Evolutionary conservation across 768 basidiomycete genomes (phyloP).

Genomic region (Pisolithus tinctorius): DNA sequence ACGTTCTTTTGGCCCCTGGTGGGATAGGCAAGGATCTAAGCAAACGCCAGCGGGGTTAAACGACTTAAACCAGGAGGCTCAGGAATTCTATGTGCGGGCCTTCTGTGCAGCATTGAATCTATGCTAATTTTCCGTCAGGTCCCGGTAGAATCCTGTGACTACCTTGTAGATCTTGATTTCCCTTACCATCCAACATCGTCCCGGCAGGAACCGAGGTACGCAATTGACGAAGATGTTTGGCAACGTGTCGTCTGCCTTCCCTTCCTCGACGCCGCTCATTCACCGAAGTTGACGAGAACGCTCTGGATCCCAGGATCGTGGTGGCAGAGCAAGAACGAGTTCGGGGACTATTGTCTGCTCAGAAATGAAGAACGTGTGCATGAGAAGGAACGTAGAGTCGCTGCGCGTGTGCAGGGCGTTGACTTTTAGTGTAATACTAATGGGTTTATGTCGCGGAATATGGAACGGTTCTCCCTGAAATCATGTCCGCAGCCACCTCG

Average conservation of each 20-base stretch:
- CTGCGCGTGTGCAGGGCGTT: constrained; percentile 3
- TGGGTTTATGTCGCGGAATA: background rate
- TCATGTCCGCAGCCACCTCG: too few species aligned
- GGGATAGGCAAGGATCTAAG: constrained; percentile 50
- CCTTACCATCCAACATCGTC: constrained; percentile 56
- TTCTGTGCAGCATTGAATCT: background rate
- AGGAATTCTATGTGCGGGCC: constrained; percentile 65
- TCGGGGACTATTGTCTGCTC: constrained; percentile 88
- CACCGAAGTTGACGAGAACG: constrained; percentile 62
- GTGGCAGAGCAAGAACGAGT: constrained; percentile 68
- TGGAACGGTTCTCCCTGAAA: too few species aligned
- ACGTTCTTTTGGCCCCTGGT: constrained; percentile 27
- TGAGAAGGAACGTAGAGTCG: constrained; percentile 19
- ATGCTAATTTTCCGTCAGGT: constrained; percentile 40
- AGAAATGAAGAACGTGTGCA: constrained; percentile 42
- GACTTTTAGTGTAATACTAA: background rate
- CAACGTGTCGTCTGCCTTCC: constrained; percentile 73
- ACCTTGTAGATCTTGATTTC: constrained; percentile 87
- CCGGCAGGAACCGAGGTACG: constrained; percentile 73
- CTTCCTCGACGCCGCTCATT: constrained; percentile 79
- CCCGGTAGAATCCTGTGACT: constrained; percentile 69
- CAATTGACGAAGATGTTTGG: constrained; percentile 60
- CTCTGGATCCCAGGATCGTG: constrained; percentile 71
- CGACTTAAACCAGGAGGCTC: constrained; percentile 79
- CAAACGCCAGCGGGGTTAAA: constrained; percentile 65